These are phyloP conservation scores for Cryptosporidium bovis DNA, from an alignment of 169 alveolate genomes.

Conservation along the genomic window DNA sequence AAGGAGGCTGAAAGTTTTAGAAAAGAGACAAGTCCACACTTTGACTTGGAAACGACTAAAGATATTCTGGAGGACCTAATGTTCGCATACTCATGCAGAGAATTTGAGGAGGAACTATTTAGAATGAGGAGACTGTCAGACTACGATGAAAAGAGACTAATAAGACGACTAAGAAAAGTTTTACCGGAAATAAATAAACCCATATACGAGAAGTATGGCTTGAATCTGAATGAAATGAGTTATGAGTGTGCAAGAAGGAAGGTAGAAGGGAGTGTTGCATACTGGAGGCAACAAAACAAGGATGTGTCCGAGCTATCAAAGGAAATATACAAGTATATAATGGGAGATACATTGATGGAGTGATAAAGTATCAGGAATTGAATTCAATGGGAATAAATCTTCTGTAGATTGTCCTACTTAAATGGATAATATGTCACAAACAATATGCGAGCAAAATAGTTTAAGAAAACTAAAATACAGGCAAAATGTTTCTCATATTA, in stretches of 20 bases:
- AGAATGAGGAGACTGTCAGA: slow-evolving; percentile 46
- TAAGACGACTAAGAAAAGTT: slow-evolving; percentile 30
- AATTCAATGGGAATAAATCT: neutral
- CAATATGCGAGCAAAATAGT: neutral
- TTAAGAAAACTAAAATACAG: neutral
- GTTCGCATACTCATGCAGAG: slow-evolving; percentile 31
- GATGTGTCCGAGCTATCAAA: slow-evolving; percentile 40
- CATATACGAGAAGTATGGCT: slow-evolving; percentile 22
- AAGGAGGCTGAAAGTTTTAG: neutral
- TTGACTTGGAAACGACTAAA: slow-evolving; percentile 58
- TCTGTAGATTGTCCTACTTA: slow-evolving; percentile 34
- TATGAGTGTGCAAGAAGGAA: slow-evolving; percentile 33
- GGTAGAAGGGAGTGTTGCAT: slow-evolving; percentile 50
- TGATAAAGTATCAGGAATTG: neutral
- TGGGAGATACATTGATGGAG: slow-evolving; percentile 57
- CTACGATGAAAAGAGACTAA: slow-evolving; percentile 51
- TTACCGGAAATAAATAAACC: slow-evolving; percentile 35
- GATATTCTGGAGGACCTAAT: slow-evolving; percentile 41
- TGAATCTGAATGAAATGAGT: slow-evolving; percentile 3
- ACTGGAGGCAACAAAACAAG: slow-evolving; percentile 41
- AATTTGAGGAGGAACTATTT: slow-evolving; percentile 38
- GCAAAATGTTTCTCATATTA: slow-evolving; percentile 11
- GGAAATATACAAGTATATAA: slow-evolving; percentile 49
- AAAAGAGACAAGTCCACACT: slow-evolving; percentile 24
- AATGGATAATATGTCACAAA: slow-evolving; percentile 53